A percentile compares a stretch with the other conserved stretches of the same genome.
Evolutionary conservation across 1,284 basidiomycete species (phyloP).

Genomic region (Trichosporon sp.): DNA sequence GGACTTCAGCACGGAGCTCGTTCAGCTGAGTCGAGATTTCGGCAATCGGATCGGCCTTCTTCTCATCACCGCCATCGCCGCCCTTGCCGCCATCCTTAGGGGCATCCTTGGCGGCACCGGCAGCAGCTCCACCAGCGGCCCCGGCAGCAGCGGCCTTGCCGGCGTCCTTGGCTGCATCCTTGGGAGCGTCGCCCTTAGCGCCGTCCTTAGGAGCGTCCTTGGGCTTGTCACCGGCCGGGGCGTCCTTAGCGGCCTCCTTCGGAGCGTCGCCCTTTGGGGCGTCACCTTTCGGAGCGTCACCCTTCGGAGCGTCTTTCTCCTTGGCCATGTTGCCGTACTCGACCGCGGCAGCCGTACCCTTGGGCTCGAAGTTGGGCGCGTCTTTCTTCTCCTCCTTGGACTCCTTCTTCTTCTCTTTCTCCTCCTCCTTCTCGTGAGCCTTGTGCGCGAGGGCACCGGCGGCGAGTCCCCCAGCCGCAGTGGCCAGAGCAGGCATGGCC

Average conservation of each 20-base stretch:
- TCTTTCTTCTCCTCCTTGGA: slow-evolving; percentile 10
- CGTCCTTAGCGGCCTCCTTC: not conserved
- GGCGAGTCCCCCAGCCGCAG: slow-evolving; percentile 13
- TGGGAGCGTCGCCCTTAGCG: not conserved
- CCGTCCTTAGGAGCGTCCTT: slow-evolving; percentile 6
- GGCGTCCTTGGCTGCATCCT: not conserved
- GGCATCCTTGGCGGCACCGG: not conserved
- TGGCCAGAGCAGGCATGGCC: not conserved
- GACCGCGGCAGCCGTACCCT: not conserved
- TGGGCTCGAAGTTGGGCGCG: not conserved
- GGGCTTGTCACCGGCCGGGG: not conserved
- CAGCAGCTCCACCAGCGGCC: not conserved
- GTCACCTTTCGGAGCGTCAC: not conserved
- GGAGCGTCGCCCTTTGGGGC: not conserved
- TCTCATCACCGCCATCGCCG: not conserved
- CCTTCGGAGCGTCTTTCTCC: slow-evolving; percentile 4
- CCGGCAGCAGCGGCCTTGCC: not conserved
- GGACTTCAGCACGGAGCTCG: slow-evolving; percentile 4
- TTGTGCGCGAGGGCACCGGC: not conserved
- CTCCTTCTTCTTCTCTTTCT: slow-evolving; percentile 1
- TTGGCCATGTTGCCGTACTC: slow-evolving; percentile 13
- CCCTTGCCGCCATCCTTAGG: slow-evolving; percentile 13
- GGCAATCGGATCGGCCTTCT: not conserved
- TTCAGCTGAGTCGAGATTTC: slow-evolving; percentile 16
- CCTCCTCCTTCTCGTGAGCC: not conserved